phyloP scores from a whole-genome alignment of 345 rosid genomes.

The Schrenkiella parvula region DNA sequence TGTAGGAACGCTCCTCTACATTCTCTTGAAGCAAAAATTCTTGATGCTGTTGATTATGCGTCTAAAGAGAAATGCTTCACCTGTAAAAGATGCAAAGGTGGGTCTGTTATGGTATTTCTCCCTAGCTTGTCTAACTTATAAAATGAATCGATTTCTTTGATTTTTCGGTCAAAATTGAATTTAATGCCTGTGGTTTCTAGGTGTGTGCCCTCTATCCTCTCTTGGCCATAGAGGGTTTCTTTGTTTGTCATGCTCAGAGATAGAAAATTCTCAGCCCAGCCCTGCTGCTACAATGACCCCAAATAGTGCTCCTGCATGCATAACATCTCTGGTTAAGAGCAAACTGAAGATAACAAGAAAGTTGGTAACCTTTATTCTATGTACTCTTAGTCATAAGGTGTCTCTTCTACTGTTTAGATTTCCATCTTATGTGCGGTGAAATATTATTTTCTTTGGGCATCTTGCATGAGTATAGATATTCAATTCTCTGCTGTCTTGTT shows the following conservation, averaged over 20 bases:
- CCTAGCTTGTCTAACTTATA: slow-evolving; percentile 9
- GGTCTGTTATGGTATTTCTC: neutral
- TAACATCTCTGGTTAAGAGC: slow-evolving; percentile 40
- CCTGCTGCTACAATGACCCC: slow-evolving; percentile 33
- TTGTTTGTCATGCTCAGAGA: slow-evolving; percentile 64
- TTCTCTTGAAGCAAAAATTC: slow-evolving; percentile 62
- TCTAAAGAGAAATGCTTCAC: slow-evolving; percentile 52
- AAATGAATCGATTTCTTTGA: neutral
- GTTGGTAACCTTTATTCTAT: slow-evolving; percentile 41
- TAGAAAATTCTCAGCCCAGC: slow-evolving; percentile 41
- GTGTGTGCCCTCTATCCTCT: slow-evolving; percentile 50
- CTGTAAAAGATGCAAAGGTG: slow-evolving; percentile 90
- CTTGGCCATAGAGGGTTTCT: slow-evolving; percentile 75
- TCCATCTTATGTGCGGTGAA: slow-evolving; percentile 5
- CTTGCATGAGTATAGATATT: slow-evolving; percentile 1
- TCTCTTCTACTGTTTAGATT: slow-evolving; percentile 7
- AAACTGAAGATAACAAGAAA: slow-evolving; percentile 44
- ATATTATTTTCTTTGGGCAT: neutral
- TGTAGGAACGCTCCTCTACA: slow-evolving; percentile 75
- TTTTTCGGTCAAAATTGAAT: slow-evolving; percentile 3
- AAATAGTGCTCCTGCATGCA: slow-evolving; percentile 30
- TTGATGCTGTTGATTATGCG: slow-evolving; percentile 26
- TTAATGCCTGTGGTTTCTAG: slow-evolving; percentile 38
- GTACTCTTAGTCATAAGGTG: slow-evolving; percentile 7
- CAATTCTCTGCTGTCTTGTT: slow-evolving; percentile 10